Evolutionary conservation across 345 rosid species (phyloP).

Genomic region (Punica granatum): DNA sequence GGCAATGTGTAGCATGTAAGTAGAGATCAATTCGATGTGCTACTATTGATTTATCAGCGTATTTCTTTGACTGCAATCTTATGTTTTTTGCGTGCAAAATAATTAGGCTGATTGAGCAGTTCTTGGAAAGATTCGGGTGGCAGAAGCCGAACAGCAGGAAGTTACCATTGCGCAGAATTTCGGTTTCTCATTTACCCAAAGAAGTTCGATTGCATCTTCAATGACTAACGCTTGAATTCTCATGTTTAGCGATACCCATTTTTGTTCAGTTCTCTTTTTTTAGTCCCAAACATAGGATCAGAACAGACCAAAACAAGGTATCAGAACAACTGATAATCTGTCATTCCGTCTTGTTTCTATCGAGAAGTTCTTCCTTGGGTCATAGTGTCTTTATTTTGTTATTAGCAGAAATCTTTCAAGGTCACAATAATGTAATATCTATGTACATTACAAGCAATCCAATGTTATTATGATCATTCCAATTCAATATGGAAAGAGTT

Average conservation of each 20-base stretch:
- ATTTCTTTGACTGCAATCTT: conserved; percentile 1
- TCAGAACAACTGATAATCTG: not conserved
- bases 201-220: conserved; percentile 6
- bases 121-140: conserved; percentile 52
- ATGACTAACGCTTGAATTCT: not conserved
- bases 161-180: conserved; percentile 4
- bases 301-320: not conserved
- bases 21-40: conserved; percentile 2
- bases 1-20: conserved; percentile 71
- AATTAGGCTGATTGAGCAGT: conserved; percentile 81
- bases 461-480: not conserved
- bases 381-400: not conserved
- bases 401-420: not conserved
- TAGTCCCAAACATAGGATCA: not conserved
- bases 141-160: conserved; percentile 27
- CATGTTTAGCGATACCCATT: not conserved
- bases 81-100: not conserved
- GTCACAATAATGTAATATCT: not conserved
- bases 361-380: not conserved
- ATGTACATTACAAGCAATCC: not conserved
- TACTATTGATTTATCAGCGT: not conserved
- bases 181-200: conserved; percentile 14
- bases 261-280: not conserved
- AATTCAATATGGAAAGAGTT: not conserved
- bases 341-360: not conserved